phyloP scores from a whole-genome alignment of 768 basidiomycete genomes.

The Chlorophyllum brunneum region DNA sequence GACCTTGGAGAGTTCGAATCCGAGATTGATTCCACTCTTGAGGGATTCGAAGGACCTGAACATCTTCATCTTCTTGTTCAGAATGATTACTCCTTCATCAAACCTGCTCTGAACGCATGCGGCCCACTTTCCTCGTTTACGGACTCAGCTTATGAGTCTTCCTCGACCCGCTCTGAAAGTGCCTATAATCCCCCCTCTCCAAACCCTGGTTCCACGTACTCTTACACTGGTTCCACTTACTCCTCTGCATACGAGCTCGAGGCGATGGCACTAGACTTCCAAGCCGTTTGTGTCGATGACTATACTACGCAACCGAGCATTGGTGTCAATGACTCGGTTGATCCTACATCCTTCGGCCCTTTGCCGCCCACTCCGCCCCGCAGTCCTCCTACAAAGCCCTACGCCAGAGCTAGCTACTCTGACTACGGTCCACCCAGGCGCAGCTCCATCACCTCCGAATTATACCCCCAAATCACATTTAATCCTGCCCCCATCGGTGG shows the following conservation, averaged over 20 bases:
- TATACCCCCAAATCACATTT: conserved; percentile 48
- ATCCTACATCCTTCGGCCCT: conserved; percentile 56
- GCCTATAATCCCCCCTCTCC: conserved; percentile 63
- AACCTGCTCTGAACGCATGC: conserved; percentile 56
- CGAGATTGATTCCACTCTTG: conserved; percentile 72
- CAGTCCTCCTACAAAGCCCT: conserved; percentile 40
- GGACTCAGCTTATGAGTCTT: conserved; percentile 65
- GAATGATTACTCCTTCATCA: conserved; percentile 57
- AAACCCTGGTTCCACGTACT: conserved; percentile 33
- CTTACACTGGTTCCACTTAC: conserved; percentile 37
- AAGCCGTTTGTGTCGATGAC: conserved; percentile 60
- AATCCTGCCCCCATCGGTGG: conserved; percentile 29
- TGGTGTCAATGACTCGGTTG: conserved; percentile 40
- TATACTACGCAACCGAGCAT: conserved; percentile 34
- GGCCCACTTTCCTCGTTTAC: conserved; percentile 79
- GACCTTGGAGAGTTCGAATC: conserved; percentile 68
- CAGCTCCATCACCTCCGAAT: conserved; percentile 41
- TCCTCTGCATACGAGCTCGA: conserved; percentile 42
- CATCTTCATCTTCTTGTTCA: conserved; percentile 22
- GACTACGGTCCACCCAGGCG: conserved; percentile 57
- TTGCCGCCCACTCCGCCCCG: conserved; percentile 56
- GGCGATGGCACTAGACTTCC: conserved; percentile 74
- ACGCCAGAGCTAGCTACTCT: conserved; percentile 54
- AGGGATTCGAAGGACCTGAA: conserved; percentile 64
- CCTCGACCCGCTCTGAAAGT: conserved; percentile 66